A percentile compares a stretch with the other conserved stretches of the same genome.
Conservation (phyloP, 805 yeast species). For the Ogataea neopini region DNA sequence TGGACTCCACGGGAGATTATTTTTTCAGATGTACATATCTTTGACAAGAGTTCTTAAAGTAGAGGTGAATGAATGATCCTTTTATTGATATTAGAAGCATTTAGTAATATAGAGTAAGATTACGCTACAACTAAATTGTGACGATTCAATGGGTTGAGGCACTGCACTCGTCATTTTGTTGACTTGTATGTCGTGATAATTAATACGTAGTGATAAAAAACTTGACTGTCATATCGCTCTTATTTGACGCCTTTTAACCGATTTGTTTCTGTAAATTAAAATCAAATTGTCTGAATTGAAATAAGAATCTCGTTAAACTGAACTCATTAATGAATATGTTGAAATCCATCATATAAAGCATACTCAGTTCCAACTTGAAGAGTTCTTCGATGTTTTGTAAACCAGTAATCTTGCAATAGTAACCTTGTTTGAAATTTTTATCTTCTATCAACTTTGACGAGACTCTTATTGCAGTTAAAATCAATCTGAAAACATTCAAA, state of each 20-base stretch:
- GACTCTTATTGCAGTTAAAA: slow-evolving; percentile 41
- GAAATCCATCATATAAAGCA: slow-evolving; percentile 45
- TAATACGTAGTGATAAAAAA: too few species aligned
- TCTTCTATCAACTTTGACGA: slow-evolving; percentile 46
- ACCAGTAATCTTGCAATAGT: slow-evolving; percentile 47
- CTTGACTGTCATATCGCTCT: neutral
- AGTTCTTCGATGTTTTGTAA: slow-evolving; percentile 41
- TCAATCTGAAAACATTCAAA: slow-evolving; percentile 41
- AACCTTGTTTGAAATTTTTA: slow-evolving; percentile 42
- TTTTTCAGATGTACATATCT: slow-evolving; percentile 6
- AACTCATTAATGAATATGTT: slow-evolving; percentile 40
- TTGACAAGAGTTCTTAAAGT: neutral
- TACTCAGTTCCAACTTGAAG: slow-evolving; percentile 40
- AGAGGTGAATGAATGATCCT: neutral
- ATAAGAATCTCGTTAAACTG: slow-evolving; percentile 35
- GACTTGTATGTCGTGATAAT: too few species aligned
- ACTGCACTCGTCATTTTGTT: too few species aligned
- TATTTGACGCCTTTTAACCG: neutral
- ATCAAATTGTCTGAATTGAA: slow-evolving; percentile 31
- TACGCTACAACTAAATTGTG: neutral
- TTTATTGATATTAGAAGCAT: neutral
- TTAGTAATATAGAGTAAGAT: slow-evolving; percentile 1
- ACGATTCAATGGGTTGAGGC: too few species aligned
- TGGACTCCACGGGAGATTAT: slow-evolving; percentile 1
- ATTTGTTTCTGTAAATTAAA: slow-evolving; percentile 13